Percentiles rank a stretch among this genome's conserved stretches.
Conservation (phyloP, 345 rosid genomes). For the Capsella bursapastoris region DNA sequence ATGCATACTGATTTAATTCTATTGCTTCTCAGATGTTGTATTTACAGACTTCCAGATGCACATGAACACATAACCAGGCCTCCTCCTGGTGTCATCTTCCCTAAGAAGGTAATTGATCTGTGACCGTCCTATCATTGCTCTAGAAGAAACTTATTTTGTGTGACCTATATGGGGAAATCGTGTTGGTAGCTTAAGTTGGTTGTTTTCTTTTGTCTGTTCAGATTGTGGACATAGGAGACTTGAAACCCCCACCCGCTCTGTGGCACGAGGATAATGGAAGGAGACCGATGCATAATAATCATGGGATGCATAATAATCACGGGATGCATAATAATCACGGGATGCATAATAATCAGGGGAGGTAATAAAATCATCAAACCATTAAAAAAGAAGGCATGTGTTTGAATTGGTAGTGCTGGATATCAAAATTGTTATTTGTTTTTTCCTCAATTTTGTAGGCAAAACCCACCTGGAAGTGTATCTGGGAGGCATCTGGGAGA, state of each 20-base stretch:
- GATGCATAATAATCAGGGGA: constrained; percentile 45
- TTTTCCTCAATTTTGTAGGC: constrained; percentile 50
- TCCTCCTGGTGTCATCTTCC: constrained; percentile 81
- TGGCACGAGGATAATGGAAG: constrained; percentile 93
- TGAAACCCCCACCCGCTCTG: constrained; percentile 72
- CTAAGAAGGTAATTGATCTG: constrained; percentile 64
- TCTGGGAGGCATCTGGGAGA: constrained; percentile 81
- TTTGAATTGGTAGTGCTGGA: background rate
- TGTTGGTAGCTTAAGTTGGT: constrained; percentile 6
- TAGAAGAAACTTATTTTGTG: constrained; percentile 7
- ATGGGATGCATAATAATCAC: constrained; percentile 46
- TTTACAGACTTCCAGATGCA: constrained; percentile 79
- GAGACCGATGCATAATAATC: constrained; percentile 59
- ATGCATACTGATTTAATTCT: constrained; percentile 6
- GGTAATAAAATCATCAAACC: constrained; percentile 36
- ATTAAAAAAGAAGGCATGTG: background rate
- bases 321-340: constrained; percentile 40
- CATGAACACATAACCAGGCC: constrained; percentile 81
- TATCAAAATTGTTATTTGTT: constrained; percentile 12
- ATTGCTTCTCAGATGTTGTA: constrained; percentile 67
- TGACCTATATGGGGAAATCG: background rate
- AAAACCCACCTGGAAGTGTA: constrained; percentile 60
- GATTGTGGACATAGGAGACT: constrained; percentile 67
- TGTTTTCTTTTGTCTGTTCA: constrained; percentile 39
- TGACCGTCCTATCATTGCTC: background rate